Base-by-base conservation (phyloP, 164 flowering plant genomes). In the Aristolochia contorta region DNA sequence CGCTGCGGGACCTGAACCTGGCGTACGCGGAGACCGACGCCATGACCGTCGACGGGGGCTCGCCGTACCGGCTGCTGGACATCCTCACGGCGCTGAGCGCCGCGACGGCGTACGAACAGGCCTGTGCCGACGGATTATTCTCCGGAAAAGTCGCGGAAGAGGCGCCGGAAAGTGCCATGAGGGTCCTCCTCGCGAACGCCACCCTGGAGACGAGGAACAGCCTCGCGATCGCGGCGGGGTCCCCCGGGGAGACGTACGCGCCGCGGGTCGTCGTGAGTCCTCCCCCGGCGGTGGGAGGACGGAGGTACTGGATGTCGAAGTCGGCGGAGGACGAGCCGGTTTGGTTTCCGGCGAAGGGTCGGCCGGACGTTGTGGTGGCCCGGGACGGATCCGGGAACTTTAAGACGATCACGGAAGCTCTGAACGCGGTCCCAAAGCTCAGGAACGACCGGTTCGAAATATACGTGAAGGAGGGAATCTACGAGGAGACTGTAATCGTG, bases 351-450 rank as follows among this genome's bases (percentile, higher is more conserved):
- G 62, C 54, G 16, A 67, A 75, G 50, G 57, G 67, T 22, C 77
- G 56, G n/a, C 83, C 91, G 3, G 72, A 88, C 49, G 84, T 75
- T 7, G 69, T 70, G 2, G 96, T 91, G 47, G 97, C 97, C 0
- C 84, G 88, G 61, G 96, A 91, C 61, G 96, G 96, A 1, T 78
- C 78, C 41, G 97, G 96, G 56, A 55, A 78, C 6, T 88, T 74
- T 63, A 78, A 55, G 21, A 82, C 88, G 20, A 82, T 91, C 56
- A 30, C 61, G 21, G 88, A 65, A 4, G 93, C 96, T 15, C 65
- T 89, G 61, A 71, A 63, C 6, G 79, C 83, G 0, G 59, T 60
- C 47, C 84, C 87, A 0, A 72, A 71, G 57, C 63, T 66, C 25
- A 25, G 23, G 32, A 48, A 49, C 3, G 65, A 58, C 4, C 19